Base-by-base conservation (phyloP, 1,284 basidiomycete species). In the Agroathelia rolfsii region DNA sequence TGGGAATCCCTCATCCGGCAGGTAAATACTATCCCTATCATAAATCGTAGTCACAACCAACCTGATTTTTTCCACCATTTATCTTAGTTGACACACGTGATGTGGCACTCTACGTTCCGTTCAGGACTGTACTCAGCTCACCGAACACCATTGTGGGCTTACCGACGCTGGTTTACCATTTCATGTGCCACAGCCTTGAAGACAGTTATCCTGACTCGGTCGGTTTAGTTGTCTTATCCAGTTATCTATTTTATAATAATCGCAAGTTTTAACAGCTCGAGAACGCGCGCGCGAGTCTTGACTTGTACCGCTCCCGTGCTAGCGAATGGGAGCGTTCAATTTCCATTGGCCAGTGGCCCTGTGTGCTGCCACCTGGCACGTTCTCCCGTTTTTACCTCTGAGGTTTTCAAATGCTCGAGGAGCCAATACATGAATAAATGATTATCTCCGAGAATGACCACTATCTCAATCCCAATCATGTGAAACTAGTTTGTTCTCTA, bases 1-100 rank as follows among this genome's bases (percentile, higher is more conserved):
- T 86, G 32, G 83, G 83, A n/a, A 74, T 87, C 39, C 76, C 80
- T 9, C 83, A 86, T 53, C 70, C 74, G 15, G 80, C 82, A n/a
- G n/a, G n/a, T n/a, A n/a, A n/a, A n/a, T n/a, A n/a, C n/a, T n/a
- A n/a, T n/a, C n/a, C n/a, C n/a, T n/a, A n/a, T n/a, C n/a, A n/a
- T n/a, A n/a, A n/a, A n/a, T n/a, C n/a, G n/a, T n/a, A n/a, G n/a
- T n/a, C n/a, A n/a, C n/a, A n/a, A n/a, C n/a, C n/a, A n/a, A n/a
- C n/a, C n/a, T n/a, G n/a, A n/a, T n/a, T n/a, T n/a, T n/a, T n/a
- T n/a, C n/a, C n/a, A n/a, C n/a, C n/a, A n/a, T n/a, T n/a, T n/a
- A n/a, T n/a, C n/a, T n/a, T n/a, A 7, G 73, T 78, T n/a, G 63
- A 67, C 32, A 86, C 84, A n/a, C 70, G 83, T 35, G 83, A 87